A percentile compares a stretch with the other conserved stretches of the same genome.
Evolutionary conservation across 139 green algal species (phyloP).

Genomic region (Haematococcus sp.): DNA sequence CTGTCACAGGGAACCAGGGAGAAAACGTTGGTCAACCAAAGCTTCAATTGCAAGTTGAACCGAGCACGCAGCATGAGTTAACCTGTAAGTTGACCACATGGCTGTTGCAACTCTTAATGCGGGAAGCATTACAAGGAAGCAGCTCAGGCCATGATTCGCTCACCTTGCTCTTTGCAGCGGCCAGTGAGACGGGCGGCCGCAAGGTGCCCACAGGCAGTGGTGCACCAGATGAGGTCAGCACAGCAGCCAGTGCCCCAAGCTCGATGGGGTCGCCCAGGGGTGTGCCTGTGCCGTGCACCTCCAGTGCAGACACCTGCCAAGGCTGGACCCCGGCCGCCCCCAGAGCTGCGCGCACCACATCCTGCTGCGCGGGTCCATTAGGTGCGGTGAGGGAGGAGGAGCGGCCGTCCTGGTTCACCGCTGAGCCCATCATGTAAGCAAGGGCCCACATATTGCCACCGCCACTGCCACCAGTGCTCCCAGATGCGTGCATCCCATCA

Average conservation of each 20-base stretch:
- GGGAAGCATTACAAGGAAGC: too few species aligned
- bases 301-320: not conserved
- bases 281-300: slow-evolving; percentile 63
- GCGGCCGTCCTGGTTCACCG: slow-evolving; percentile 91
- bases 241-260: slow-evolving; percentile 47
- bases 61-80: too few species aligned
- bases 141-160: too few species aligned
- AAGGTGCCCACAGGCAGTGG: not conserved
- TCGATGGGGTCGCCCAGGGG: slow-evolving; percentile 78
- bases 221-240: slow-evolving; percentile 12
- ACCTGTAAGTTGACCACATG: too few species aligned
- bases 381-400: slow-evolving; percentile 85
- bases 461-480: not conserved
- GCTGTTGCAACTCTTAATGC: too few species aligned
- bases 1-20: too few species aligned
- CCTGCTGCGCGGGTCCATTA: slow-evolving; percentile 83
- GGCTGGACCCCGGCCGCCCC: slow-evolving; percentile 10
- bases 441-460: not conserved
- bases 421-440: slow-evolving; percentile 48
- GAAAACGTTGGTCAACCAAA: too few species aligned
- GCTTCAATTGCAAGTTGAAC: too few species aligned
- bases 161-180: too few species aligned
- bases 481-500: not conserved
- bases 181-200: too few species aligned
- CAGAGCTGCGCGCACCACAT: slow-evolving; percentile 53